Conservation (phyloP, 352 stramenopile genomes). For the Phytopythium kandeliae region DNA sequence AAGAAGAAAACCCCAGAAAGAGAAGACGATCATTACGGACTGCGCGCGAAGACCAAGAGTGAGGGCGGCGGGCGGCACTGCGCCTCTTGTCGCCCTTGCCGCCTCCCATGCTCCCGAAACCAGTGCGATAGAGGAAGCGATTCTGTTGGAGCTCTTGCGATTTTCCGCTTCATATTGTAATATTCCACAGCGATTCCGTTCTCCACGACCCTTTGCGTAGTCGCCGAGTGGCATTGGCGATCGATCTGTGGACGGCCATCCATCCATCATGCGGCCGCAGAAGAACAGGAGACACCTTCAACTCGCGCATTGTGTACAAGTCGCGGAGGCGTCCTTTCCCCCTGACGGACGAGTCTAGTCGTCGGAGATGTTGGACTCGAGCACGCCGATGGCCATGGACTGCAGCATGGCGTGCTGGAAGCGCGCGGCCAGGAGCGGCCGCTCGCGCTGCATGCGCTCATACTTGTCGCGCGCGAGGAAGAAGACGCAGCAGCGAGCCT, state of each 20-base stretch:
- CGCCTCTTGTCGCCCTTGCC: not conserved
- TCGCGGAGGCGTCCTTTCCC: too few species aligned
- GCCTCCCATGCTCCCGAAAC: conserved; percentile 16
- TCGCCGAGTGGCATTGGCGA: too few species aligned
- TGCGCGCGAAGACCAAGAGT: conserved; percentile 7
- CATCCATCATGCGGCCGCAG: too few species aligned
- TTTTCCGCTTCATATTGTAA: conserved; percentile 17
- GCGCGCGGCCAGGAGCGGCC: conserved; percentile 59
- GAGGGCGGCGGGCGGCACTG: conserved; percentile 1
- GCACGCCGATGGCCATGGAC: conserved; percentile 77
- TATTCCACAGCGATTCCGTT: conserved; percentile 10
- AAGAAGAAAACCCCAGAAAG: conserved; percentile 5
- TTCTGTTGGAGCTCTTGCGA: conserved; percentile 3
- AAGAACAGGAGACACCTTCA: not conserved
- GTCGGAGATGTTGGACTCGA: conserved; percentile 81
- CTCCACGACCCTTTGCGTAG: too few species aligned
- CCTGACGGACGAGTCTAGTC: conserved; percentile 33
- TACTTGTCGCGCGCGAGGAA: conserved; percentile 76
- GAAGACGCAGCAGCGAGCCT: conserved; percentile 66
- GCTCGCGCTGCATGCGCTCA: conserved; percentile 54
- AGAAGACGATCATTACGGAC: conserved; percentile 2
- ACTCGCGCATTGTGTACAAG: not conserved
- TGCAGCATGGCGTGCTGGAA: conserved; percentile 86
- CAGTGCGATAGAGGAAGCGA: conserved; percentile 20
- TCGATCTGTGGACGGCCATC: too few species aligned